Conservation (phyloP, 129 eudicot species). For the Calendula officinalis region DNA sequence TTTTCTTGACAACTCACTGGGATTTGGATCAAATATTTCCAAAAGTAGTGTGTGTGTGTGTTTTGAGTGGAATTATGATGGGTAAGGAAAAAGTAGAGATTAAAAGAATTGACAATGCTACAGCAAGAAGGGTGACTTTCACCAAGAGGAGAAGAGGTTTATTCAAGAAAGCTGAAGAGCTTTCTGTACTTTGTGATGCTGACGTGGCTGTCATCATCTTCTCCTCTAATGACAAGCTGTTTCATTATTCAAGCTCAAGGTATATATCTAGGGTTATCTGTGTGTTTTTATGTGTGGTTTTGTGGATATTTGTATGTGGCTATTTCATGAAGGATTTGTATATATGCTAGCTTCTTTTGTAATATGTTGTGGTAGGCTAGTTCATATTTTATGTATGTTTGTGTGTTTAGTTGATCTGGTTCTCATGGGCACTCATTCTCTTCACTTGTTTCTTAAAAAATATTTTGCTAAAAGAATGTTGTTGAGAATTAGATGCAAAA, state of each 20-base stretch:
- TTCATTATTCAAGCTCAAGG: slow-evolving; percentile 77
- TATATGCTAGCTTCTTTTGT: slow-evolving; percentile 10
- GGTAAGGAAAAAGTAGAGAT: slow-evolving; percentile 74
- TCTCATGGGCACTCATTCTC: slow-evolving; percentile 7
- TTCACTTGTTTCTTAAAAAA: not conserved
- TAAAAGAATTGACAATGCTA: slow-evolving; percentile 73
- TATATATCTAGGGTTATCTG: slow-evolving; percentile 37
- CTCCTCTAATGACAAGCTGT: slow-evolving; percentile 81
- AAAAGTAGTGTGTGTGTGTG: slow-evolving; percentile 25
- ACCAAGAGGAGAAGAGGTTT: slow-evolving; percentile 91
- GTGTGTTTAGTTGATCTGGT: slow-evolving; percentile 17
- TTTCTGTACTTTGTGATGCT: slow-evolving; percentile 85
- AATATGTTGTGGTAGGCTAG: slow-evolving; percentile 1
- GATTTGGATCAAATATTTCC: slow-evolving; percentile 24
- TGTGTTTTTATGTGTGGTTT: slow-evolving; percentile 26
- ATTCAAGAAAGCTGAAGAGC: slow-evolving; percentile 93
- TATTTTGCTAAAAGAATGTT: not conserved
- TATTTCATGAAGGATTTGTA: not conserved
- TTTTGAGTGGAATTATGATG: slow-evolving; percentile 37
- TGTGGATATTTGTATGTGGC: not conserved
- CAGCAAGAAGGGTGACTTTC: slow-evolving; percentile 90
- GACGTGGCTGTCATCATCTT: slow-evolving; percentile 78
- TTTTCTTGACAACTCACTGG: slow-evolving; percentile 15
- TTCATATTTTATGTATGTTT: slow-evolving; percentile 20
- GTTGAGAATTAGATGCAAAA: not conserved